These are phyloP conservation scores for Aureoboletus auriporus DNA, from an alignment of 768 basidiomycete genomes.

Conservation along the genomic window DNA sequence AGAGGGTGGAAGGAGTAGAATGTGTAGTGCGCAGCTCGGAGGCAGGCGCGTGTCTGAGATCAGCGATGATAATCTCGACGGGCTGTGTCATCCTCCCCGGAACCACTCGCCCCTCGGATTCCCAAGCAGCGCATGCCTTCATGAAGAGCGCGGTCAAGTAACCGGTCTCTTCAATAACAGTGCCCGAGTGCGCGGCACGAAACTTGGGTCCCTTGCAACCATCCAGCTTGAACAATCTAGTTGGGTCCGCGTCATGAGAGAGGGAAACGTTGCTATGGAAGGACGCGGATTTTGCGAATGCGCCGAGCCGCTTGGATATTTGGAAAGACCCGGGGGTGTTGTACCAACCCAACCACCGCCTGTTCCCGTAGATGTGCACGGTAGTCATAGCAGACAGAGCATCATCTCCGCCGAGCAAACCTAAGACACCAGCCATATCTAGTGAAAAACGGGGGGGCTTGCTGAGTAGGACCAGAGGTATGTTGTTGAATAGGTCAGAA, in stretches of 20 bases:
- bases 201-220: conserved; percentile 51
- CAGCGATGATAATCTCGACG: conserved; percentile 6
- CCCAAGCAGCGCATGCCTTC: conserved; percentile 12
- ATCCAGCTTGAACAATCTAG: conserved; percentile 13
- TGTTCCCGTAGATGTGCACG: conserved; percentile 24
- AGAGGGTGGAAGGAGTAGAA: neutral
- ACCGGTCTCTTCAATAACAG: conserved; percentile 40
- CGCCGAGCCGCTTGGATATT: conserved; percentile 18
- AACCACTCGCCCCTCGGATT: conserved; percentile 6
- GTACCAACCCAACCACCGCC: conserved; percentile 32
- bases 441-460: conserved; percentile 12
- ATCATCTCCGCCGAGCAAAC: conserved; percentile 30
- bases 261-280: neutral
- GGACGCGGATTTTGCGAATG: conserved; percentile 15
- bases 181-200: conserved; percentile 67
- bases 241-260: conserved; percentile 13
- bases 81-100: conserved; percentile 9
- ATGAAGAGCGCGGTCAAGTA: conserved; percentile 52
- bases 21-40: conserved; percentile 5
- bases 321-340: conserved; percentile 31
- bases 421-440: conserved; percentile 19
- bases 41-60: conserved; percentile 7
- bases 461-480: neutral
- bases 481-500: neutral
- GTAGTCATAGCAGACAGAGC: conserved; percentile 28